These are phyloP conservation scores for Amylostereum areolatum DNA, from an alignment of 1,284 basidiomycete species.

Conservation along the genomic window DNA sequence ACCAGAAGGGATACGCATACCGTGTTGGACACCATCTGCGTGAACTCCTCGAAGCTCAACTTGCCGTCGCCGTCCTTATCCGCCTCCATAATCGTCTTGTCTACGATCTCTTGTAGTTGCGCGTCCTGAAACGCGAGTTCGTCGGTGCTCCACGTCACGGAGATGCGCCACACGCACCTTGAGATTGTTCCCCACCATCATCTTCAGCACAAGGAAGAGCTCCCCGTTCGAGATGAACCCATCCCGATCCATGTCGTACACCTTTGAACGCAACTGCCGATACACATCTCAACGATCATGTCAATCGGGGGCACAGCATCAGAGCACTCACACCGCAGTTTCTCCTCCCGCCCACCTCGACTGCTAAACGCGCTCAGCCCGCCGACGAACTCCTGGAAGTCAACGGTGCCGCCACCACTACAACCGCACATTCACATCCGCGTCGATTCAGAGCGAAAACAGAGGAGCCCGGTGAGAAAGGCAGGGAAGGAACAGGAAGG, in stretches of 20 bases:
- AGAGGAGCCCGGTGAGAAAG: background rate
- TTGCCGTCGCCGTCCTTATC: conserved; percentile 98
- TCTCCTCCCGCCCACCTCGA: conserved; percentile 94
- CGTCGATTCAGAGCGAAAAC: background rate
- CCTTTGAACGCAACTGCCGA: conserved; percentile 98
- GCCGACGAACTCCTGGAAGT: conserved; percentile 98
- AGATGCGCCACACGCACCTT: conserved; percentile 52
- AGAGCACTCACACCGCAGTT: conserved; percentile 77
- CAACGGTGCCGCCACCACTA: conserved; percentile 95
- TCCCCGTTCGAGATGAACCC: conserved; percentile 99
- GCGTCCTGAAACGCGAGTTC: conserved; percentile 66
- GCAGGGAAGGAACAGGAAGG: background rate
- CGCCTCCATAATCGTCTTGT: conserved; percentile 99
- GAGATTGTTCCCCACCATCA: conserved; percentile 99
- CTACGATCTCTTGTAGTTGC: conserved; percentile 98
- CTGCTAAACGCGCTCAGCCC: conserved; percentile 96
- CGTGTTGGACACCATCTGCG: conserved; percentile 95
- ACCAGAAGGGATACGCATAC: conserved; percentile 35
- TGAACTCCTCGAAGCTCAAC: conserved; percentile 95
- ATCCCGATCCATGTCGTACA: conserved; percentile 98
- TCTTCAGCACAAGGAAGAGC: conserved; percentile 96
- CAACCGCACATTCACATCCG: background rate
- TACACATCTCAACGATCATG: background rate
- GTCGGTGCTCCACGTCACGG: background rate
- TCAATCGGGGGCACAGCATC: background rate